Conservation (phyloP, 2,329 filamentous ascomycete genomes). For the Cercospora brassicicola region DNA sequence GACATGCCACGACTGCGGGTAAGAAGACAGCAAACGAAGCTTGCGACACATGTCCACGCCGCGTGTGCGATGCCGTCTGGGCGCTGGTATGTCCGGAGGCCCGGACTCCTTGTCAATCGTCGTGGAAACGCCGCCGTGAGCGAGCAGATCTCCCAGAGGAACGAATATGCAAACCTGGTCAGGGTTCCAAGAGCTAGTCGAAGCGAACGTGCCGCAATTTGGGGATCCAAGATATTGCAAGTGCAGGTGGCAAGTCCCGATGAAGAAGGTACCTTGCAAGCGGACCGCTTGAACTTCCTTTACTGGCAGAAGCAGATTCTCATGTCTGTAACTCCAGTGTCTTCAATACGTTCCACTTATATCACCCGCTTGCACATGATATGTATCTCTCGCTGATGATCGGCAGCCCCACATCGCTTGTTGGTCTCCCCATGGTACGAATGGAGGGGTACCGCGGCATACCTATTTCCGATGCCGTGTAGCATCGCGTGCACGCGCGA, state of each 20-base stretch:
- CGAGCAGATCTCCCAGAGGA: neutral
- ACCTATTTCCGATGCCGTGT: neutral
- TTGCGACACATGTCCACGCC: neutral
- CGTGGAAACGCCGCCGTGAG: neutral
- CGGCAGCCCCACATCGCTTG: conserved; percentile 1
- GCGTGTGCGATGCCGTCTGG: neutral
- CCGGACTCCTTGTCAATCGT: neutral
- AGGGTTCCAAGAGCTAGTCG: neutral
- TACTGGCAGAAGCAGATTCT: neutral
- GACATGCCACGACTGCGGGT: neutral
- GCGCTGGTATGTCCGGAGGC: neutral
- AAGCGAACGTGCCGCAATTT: neutral
- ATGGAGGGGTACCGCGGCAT: conserved; percentile 3
- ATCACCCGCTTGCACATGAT: neutral
- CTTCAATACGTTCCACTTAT: neutral
- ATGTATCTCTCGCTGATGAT: neutral
- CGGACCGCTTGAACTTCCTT: neutral
- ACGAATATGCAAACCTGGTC: neutral
- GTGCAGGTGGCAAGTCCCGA: neutral
- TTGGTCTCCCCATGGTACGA: conserved; percentile 1
- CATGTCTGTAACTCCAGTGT: neutral
- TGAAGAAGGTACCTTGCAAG: neutral
- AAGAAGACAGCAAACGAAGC: neutral
- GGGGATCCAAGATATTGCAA: neutral
- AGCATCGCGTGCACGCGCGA: conserved; percentile 1